Evolutionary conservation across 257 asterid species (phyloP).

Genomic region (Scutellaria barbata): DNA sequence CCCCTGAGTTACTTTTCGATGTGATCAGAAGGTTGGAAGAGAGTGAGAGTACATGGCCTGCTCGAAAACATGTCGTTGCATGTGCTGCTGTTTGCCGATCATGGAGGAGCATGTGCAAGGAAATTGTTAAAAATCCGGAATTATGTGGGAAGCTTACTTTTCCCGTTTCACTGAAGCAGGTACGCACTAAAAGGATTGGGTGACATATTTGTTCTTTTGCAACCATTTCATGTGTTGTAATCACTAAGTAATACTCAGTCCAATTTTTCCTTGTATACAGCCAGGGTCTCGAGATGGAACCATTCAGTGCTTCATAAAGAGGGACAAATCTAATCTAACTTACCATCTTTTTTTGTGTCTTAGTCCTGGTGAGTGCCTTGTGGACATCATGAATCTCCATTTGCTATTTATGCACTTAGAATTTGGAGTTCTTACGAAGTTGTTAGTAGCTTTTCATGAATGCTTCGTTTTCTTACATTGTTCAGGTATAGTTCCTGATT

Average conservation of each 20-base stretch:
- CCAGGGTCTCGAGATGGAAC: constrained; percentile 95
- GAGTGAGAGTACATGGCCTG: constrained; percentile 93
- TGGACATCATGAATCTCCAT: background rate
- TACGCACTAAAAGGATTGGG: constrained; percentile 42
- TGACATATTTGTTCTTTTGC: background rate
- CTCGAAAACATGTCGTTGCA: constrained; percentile 85
- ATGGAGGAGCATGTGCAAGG: constrained; percentile 91
- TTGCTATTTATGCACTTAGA: constrained; percentile 12
- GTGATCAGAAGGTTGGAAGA: constrained; percentile 88
- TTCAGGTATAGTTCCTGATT: background rate
- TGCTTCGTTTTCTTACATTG: background rate
- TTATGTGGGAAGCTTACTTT: constrained; percentile 85
- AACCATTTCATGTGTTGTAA: background rate
- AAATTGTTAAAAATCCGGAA: constrained; percentile 79
- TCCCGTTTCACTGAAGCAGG: constrained; percentile 95
- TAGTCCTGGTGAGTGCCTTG: constrained; percentile 72
- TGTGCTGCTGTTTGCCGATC: constrained; percentile 90
- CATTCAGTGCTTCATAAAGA: constrained; percentile 89
- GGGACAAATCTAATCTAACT: constrained; percentile 83
- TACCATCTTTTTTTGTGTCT: constrained; percentile 92
- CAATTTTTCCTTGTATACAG: constrained; percentile 48
- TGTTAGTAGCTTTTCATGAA: background rate
- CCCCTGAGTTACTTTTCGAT: constrained; percentile 85
- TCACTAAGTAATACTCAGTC: constrained; percentile 12
- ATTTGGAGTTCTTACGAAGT: background rate